Base-by-base conservation (phyloP, 2,329 filamentous ascomycete genomes). In the Pseudocercospora macadamiae region DNA sequence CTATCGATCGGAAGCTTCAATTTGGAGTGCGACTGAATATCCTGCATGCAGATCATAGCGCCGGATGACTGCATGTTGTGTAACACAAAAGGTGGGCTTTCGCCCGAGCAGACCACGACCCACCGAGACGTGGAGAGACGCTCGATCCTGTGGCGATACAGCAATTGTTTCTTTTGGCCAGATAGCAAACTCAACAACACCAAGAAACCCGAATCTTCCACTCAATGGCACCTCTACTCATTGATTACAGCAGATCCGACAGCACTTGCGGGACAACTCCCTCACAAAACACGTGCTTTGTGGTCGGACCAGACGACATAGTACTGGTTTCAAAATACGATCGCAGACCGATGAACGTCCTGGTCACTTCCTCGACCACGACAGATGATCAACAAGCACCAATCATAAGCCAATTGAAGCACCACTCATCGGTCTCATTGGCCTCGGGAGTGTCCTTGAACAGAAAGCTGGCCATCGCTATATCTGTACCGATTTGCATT, bases 401-500 rank as follows among this genome's bases (percentile, higher is more conserved):
- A n/a, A 30, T 16, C 8, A 49, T n/a, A 12, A 32, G 25, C 26
- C 25, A 49, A 10, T 3, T 21, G 23, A 9, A 21, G 16, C 16
- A 10, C 9, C 26, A 16, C 14, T 21, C 47, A 21, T 8, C 26
- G 30, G 25, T 19, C 21, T 6, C 47, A 3, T 4, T 34, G 26
- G 16, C 23, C 14, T 49, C 47, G 16, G 47, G 47, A 32, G 47
- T 21, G 26, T 49, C 57, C 18, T 49, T 56, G 26, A 60, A 60
- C 32, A 44, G 48, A 25, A 42, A 26, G 49, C 23, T 60, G 4
- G 49, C 58, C 3, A 25, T 60, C 19, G 48, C 54, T 19, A 55
- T 60, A n/a, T 51, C 48, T 32, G 48, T 56, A 7, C 48, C 48
- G 28, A 39, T 60, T 30, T 57, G 39, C 25, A 36, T 56, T 21